Conservation (phyloP, 2,329 filamentous ascomycete species). For the Colletotrichum musicola region DNA sequence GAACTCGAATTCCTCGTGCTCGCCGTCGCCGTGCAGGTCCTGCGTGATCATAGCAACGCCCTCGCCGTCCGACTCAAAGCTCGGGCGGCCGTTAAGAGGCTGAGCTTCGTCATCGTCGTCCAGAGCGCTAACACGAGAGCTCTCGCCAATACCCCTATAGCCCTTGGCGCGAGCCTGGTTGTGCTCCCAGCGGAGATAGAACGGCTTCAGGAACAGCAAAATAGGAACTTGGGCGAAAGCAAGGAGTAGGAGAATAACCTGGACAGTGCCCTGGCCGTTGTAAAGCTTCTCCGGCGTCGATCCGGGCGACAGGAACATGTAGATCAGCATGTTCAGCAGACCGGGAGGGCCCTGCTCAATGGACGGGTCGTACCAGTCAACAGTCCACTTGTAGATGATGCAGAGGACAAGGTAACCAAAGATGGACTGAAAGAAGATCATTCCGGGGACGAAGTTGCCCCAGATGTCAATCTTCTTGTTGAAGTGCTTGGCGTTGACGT, state of each 20-base stretch:
- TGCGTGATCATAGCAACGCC: constrained; percentile 90
- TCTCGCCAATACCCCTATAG: constrained; percentile 94
- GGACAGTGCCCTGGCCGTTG: constrained; percentile 79
- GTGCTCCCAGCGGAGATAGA: constrained; percentile 94
- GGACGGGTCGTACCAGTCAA: constrained; percentile 79
- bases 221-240: constrained; percentile 90
- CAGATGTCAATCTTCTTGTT: constrained; percentile 95
- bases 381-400: constrained; percentile 96
- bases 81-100: constrained; percentile 70
- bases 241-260: constrained; percentile 82
- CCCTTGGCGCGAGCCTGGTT: constrained; percentile 89
- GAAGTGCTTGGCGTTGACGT: constrained; percentile 94
- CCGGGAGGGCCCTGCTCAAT: constrained; percentile 80
- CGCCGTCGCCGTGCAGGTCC: constrained; percentile 79
- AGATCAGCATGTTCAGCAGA: constrained; percentile 98
- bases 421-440: constrained; percentile 99
- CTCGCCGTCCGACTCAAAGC: constrained; percentile 76
- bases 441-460: constrained; percentile 96
- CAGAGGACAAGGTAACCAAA: constrained; percentile 96
- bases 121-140: constrained; percentile 86
- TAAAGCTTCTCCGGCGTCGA: constrained; percentile 76
- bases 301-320: constrained; percentile 97
- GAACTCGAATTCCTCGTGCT: constrained; percentile 98
- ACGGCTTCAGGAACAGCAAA: constrained; percentile 93
- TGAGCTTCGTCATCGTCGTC: constrained; percentile 81